These are phyloP conservation scores for Coemansia sp. DNA, from an alignment of 192 early-diverging fungal genomes.

Conservation along the genomic window DNA sequence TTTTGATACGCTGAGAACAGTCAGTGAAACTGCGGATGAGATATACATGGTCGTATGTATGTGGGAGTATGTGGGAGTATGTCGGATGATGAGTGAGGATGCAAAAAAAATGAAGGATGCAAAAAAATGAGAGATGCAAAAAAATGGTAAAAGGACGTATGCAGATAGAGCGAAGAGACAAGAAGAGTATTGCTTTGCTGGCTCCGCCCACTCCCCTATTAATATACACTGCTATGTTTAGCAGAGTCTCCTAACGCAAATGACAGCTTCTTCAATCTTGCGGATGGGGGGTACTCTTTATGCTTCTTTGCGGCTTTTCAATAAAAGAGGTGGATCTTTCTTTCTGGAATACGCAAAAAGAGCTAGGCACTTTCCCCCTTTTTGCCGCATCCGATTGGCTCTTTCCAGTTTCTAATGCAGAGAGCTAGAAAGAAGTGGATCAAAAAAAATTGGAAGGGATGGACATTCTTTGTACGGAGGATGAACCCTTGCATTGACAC, in stretches of 20 bases:
- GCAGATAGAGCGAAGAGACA: not conserved
- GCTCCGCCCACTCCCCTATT: not conserved
- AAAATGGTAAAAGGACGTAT: not conserved
- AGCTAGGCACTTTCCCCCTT: not conserved
- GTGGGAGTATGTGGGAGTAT: not conserved
- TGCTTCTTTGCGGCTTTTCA: not conserved
- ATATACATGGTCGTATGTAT: not conserved
- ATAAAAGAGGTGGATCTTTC: not conserved
- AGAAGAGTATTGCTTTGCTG: not conserved
- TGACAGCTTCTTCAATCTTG: not conserved
- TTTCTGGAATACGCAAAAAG: not conserved
- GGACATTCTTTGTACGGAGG: not conserved
- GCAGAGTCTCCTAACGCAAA: not conserved
- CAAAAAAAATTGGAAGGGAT: not conserved
- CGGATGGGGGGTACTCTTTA: not conserved
- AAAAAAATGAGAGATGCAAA: too few relatives aligned
- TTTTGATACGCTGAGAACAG: not conserved
- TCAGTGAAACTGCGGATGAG: not conserved
- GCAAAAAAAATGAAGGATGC: slow-evolving; percentile 10
- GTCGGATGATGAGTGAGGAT: not conserved
- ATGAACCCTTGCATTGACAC: slow-evolving; percentile 1
- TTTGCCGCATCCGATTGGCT: not conserved
- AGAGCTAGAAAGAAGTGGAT: not conserved
- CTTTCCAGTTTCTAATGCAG: not conserved
- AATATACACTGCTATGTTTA: not conserved